Percentiles rank a stretch among this genome's conserved stretches.
These are phyloP conservation scores for Stylosanthes scabra DNA, from an alignment of 331 rosid genomes.

Conservation along the genomic window DNA sequence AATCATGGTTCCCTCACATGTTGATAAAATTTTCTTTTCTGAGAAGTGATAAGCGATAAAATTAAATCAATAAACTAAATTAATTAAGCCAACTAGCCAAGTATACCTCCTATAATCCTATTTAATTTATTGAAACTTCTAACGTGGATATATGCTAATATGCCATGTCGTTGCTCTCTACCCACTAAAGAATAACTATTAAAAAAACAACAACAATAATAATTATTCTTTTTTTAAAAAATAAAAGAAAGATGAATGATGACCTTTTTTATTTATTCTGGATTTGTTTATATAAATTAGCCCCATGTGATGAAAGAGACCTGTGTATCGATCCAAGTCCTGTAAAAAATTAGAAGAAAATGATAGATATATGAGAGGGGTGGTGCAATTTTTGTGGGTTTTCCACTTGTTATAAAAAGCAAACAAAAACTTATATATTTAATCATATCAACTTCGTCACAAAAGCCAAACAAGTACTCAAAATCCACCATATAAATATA, in stretches of 20 bases:
- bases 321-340: background rate
- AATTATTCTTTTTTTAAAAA: too few species aligned
- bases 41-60: background rate
- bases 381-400: slow-evolving; percentile 1
- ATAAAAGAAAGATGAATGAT: too few species aligned
- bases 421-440: background rate
- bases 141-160: slow-evolving; percentile 24
- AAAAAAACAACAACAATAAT: too few species aligned
- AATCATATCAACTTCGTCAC: slow-evolving; percentile 11
- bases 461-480: slow-evolving; percentile 19
- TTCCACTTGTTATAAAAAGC: slow-evolving; percentile 22
- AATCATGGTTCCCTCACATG: background rate
- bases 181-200: background rate
- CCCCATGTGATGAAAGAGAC: slow-evolving; percentile 21
- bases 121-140: slow-evolving; percentile 10
- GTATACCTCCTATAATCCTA: background rate
- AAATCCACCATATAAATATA: background rate
- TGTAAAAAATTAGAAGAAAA: background rate
- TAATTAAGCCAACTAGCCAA: background rate
- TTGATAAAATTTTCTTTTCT: background rate
- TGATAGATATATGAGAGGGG: too few species aligned
- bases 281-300: background rate
- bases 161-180: slow-evolving; percentile 27
- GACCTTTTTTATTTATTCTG: too few species aligned
- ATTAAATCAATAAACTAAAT: background rate